Base-by-base conservation (phyloP, 768 basidiomycete genomes). In the Coprinopsis strossmayeri region DNA sequence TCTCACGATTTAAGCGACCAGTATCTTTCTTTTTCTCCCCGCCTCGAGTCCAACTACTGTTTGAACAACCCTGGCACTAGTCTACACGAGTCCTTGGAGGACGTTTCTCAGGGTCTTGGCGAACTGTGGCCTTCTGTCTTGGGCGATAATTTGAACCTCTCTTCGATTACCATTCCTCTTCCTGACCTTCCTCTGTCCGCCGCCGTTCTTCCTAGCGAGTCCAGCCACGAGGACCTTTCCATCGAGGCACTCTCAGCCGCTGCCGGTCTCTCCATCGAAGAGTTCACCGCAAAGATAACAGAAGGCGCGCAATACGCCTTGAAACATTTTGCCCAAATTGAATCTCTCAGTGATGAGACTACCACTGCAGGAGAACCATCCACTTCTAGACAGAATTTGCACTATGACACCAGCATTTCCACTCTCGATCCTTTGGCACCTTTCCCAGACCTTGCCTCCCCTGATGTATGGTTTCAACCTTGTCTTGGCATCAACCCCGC, bases 201-300 rank as follows among this genome's bases (percentile, higher is more conserved):
- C 45, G 25, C 24, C 23, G 12, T n/a, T n/a, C n/a, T n/a, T n/a
- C n/a, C n/a, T n/a, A 45, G 26, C 24, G 40, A 37, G 13, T 53
- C 38, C 7, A 40, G n/a, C 38, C 12, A 23, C 20, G 46, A 48
- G 25, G 51, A 48, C 28, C 38, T 52, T 17, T 52, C 51, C 13
- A 35, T 46, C 28, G 35, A 55, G 49, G 20, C 48, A 58, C 17
- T 61, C 57, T 34, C 49, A 13, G 61, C 65, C 25, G 61, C 64
- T 44, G 62, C 66, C 46, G 69, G 68, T 26, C 55, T 69, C 35
- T 62, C 64, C 30, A 53, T 66, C 2, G 58, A 65, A 23, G 55
- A 62, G 26, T 59, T 70, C 38, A 64, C 64, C 21, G 59, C 61
- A 18, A 65, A 67, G n/a, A 58, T 70, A 13, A 64, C 69, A 10